Percentiles rank a stretch among this genome's conserved stretches.
Conservation (phyloP, 768 basidiomycete genomes). For the Hypsizygus marmoreus region DNA sequence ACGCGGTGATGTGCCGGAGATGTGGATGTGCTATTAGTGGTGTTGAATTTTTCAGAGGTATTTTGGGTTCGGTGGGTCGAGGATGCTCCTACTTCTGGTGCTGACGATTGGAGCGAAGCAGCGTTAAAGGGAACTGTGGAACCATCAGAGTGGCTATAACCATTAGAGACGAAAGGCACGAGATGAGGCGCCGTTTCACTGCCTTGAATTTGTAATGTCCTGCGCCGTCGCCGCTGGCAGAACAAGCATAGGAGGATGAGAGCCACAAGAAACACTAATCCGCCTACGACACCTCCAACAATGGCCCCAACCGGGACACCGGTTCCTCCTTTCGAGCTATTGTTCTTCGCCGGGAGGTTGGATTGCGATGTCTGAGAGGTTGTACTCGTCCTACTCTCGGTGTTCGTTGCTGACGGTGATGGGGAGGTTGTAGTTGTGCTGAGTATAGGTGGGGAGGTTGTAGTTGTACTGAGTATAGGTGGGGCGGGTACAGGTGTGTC, state of each 20-base stretch:
- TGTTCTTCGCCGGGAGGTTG: no score
- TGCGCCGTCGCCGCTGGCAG: slow-evolving; percentile 2
- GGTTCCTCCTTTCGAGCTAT: no score
- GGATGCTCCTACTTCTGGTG: not conserved
- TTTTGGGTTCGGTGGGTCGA: not conserved
- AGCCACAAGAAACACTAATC: slow-evolving; percentile 3
- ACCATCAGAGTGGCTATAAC: not conserved
- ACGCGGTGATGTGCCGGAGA: not conserved
- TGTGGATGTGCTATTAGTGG: not conserved
- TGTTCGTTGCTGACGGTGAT: no score
- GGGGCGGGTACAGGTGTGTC: not conserved
- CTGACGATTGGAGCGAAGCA: no score
- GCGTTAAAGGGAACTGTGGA: no score
- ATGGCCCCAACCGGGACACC: slow-evolving; percentile 10
- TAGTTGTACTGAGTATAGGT: no score
- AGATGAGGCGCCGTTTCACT: not conserved
- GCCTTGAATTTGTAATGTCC: not conserved
- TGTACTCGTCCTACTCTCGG: no score
- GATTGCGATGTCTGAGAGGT: no score
- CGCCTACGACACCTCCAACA: slow-evolving; percentile 14
- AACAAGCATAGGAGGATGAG: slow-evolving; percentile 5
- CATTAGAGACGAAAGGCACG: not conserved
- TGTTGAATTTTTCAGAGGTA: no score
- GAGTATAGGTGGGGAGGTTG: no score
- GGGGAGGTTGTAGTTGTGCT: no score